Percentiles rank a stretch among this genome's conserved stretches.
Conservation (phyloP, 352 stramenopile genomes). For the Phytopythium helicoides region DNA sequence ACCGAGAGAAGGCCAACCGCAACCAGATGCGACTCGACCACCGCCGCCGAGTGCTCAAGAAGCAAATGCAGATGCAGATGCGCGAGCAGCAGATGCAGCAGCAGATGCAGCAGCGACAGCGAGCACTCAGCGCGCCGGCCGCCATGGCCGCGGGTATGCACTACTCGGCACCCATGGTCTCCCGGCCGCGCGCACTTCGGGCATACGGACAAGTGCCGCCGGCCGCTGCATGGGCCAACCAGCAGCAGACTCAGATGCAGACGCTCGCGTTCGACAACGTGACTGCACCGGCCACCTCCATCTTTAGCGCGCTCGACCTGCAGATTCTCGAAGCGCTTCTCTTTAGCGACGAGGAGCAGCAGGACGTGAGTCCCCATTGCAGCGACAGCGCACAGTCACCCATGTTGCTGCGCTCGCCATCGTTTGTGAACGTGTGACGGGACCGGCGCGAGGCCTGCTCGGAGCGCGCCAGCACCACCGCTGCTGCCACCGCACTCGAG, state of each 20-base stretch:
- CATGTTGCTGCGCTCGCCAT: slow-evolving; percentile 21
- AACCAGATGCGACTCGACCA: slow-evolving; percentile 74
- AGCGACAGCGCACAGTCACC: slow-evolving; percentile 13
- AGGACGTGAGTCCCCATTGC: slow-evolving; percentile 17
- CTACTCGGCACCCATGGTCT: slow-evolving; percentile 5
- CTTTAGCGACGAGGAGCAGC: slow-evolving; percentile 53
- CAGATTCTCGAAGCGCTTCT: slow-evolving; percentile 52
- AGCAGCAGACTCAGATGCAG: neutral
- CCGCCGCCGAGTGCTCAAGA: slow-evolving; percentile 47
- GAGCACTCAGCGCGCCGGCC: slow-evolving; percentile 11
- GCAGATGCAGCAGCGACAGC: slow-evolving; percentile 18
- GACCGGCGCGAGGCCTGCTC: no score
- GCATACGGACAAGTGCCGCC: neutral
- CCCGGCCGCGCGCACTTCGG: neutral
- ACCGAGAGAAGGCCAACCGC: slow-evolving; percentile 68
- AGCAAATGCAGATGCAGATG: slow-evolving; percentile 39
- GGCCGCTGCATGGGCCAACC: neutral
- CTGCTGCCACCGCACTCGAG: no score
- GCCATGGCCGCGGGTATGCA: slow-evolving; percentile 30
- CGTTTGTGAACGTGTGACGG: slow-evolving; percentile 36
- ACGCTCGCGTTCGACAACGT: neutral
- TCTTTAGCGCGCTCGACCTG: slow-evolving; percentile 47
- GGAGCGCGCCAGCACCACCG: no score
- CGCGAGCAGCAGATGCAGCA: slow-evolving; percentile 36
- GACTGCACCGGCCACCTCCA: neutral